These are phyloP conservation scores for Dioszegia crocea DNA, from an alignment of 768 basidiomycete species.

Conservation along the genomic window DNA sequence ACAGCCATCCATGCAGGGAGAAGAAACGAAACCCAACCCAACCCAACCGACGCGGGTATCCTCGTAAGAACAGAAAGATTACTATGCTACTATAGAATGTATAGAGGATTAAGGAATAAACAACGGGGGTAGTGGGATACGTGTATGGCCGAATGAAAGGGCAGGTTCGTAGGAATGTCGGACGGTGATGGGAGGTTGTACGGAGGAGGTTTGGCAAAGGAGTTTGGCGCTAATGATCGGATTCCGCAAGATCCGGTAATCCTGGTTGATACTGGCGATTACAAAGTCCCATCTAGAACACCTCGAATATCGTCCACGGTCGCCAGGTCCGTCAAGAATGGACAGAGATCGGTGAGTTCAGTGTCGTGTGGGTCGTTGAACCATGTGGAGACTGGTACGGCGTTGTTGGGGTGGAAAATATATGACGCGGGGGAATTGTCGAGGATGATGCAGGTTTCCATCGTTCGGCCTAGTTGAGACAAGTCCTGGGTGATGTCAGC, in stretches of 20 bases:
- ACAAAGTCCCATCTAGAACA: slow-evolving; percentile 66
- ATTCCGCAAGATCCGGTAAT: no score
- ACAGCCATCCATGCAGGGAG: slow-evolving; percentile 2
- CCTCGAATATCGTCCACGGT: slow-evolving; percentile 85
- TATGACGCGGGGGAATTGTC: slow-evolving; percentile 99
- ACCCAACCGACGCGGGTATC: not conserved
- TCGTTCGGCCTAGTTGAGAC: slow-evolving; percentile 91
- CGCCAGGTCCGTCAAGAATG: slow-evolving; percentile 84
- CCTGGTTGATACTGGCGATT: no score
- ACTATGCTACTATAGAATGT: not conserved
- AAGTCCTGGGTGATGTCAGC: slow-evolving; percentile 63
- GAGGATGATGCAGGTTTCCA: slow-evolving; percentile 90
- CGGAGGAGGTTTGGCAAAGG: no score
- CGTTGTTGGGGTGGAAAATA: slow-evolving; percentile 98
- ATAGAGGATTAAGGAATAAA: no score
- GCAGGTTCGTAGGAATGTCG: not conserved
- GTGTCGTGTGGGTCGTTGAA: slow-evolving; percentile 99
- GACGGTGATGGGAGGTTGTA: not conserved
- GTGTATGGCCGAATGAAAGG: no score
- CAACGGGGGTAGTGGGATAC: no score
- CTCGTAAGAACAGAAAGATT: not conserved
- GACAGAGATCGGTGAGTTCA: slow-evolving; percentile 89
- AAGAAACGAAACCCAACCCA: not conserved
- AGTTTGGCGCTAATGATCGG: no score
- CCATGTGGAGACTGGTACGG: slow-evolving; percentile 98